These are phyloP conservation scores for Colletotrichum karsti DNA, from an alignment of 2,329 filamentous ascomycete genomes.

Conservation along the genomic window DNA sequence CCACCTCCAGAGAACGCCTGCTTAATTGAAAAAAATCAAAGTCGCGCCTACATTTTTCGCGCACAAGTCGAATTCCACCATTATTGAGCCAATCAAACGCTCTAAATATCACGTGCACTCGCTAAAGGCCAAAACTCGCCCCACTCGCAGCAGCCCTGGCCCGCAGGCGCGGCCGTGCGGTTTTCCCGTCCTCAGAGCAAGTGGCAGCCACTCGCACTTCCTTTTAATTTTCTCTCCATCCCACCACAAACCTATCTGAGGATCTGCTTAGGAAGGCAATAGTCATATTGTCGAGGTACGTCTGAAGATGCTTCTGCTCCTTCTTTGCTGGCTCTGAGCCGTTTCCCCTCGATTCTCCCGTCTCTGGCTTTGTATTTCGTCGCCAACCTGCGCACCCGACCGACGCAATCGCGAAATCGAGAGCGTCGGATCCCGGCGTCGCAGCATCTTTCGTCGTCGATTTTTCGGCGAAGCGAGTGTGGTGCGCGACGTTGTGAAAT, in stretches of 20 bases:
- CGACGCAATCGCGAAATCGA: constrained; percentile 26
- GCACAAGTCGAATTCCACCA: not conserved
- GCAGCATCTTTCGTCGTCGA: not conserved
- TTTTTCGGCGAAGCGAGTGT: not conserved
- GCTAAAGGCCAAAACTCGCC: constrained; percentile 40
- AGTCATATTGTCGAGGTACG: constrained; percentile 69
- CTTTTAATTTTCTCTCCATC: constrained; percentile 36
- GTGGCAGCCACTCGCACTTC: not conserved
- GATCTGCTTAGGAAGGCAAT: constrained; percentile 71
- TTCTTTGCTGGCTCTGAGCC: constrained; percentile 29
- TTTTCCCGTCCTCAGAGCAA: not conserved
- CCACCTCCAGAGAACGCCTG: no score
- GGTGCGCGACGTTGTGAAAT: constrained; percentile 7
- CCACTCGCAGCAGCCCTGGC: constrained; percentile 28
- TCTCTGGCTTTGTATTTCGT: constrained; percentile 17
- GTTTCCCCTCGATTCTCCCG: constrained; percentile 26
- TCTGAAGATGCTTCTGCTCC: constrained; percentile 57
- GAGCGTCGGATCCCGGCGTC: not conserved
- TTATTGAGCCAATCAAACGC: not conserved
- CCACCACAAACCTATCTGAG: constrained; percentile 55
- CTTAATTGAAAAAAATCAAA: no score
- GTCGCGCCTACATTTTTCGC: not conserved
- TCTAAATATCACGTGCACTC: not conserved
- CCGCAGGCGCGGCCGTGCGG: not conserved
- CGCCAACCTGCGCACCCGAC: not conserved